Evolutionary conservation across 2,329 filamentous ascomycete species (phyloP).

Genomic region (Epichloe gansuensis): DNA sequence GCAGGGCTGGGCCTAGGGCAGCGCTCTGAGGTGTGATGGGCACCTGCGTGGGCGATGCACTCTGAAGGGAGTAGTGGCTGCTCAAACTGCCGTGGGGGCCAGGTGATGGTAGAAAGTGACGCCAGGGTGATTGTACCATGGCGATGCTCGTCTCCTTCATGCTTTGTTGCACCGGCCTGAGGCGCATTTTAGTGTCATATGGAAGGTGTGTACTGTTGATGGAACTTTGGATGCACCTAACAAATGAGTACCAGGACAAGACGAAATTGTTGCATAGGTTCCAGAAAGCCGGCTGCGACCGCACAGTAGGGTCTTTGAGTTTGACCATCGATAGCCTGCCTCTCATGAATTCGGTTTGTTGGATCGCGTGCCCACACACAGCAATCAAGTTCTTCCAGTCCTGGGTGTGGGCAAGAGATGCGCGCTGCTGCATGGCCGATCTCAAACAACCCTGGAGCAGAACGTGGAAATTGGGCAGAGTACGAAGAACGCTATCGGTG

Average conservation of each 20-base stretch:
- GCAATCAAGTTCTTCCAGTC: slow-evolving; percentile 60
- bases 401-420: slow-evolving; percentile 45
- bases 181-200: slow-evolving; percentile 56
- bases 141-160: slow-evolving; percentile 68
- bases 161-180: slow-evolving; percentile 69
- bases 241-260: slow-evolving; percentile 55
- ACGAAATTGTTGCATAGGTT: slow-evolving; percentile 64
- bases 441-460: slow-evolving; percentile 55
- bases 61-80: slow-evolving; percentile 12
- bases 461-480: slow-evolving; percentile 54
- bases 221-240: slow-evolving; percentile 42
- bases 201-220: slow-evolving; percentile 41
- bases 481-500: slow-evolving; percentile 58
- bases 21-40: slow-evolving; percentile 85
- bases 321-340: slow-evolving; percentile 65
- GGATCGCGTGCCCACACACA: slow-evolving; percentile 56
- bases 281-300: slow-evolving; percentile 51
- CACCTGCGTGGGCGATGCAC: slow-evolving; percentile 20
- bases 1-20: slow-evolving; percentile 76
- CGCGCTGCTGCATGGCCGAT: slow-evolving; percentile 46
- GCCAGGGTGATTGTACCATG: slow-evolving; percentile 51
- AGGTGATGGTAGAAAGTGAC: slow-evolving; percentile 24
- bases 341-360: slow-evolving; percentile 62
- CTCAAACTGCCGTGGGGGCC: slow-evolving; percentile 9
- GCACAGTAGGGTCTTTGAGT: slow-evolving; percentile 67